Percentiles rank a stretch among this genome's conserved stretches.
Evolutionary conservation across 495 filamentous ascomycete species (phyloP).

Genomic region (Tuber brumale): DNA sequence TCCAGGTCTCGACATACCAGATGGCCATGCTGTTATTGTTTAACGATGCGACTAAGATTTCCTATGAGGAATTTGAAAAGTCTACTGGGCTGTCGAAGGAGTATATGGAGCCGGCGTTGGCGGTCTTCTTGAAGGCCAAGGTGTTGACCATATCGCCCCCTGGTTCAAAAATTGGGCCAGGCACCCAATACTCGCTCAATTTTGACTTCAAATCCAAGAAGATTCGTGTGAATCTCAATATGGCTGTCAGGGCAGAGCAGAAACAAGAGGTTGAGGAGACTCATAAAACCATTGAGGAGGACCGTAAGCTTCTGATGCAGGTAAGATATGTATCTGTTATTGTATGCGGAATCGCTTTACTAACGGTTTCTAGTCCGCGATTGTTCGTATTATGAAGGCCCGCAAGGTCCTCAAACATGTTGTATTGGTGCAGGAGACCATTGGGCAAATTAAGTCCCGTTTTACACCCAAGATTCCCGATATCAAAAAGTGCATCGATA

Average conservation of each 20-base stretch:
- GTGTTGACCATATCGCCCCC: slow-evolving; percentile 60
- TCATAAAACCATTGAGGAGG: slow-evolving; percentile 98
- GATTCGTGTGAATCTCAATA: slow-evolving; percentile 90
- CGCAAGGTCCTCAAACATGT: slow-evolving; percentile 97
- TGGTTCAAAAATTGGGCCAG: slow-evolving; percentile 68
- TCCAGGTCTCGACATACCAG: slow-evolving; percentile 94
- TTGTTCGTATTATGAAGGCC: slow-evolving; percentile 99
- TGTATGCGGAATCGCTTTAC: slow-evolving; percentile 11
- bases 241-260: slow-evolving; percentile 85
- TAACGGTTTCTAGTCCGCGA: slow-evolving; percentile 66
- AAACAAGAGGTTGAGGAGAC: slow-evolving; percentile 95
- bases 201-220: slow-evolving; percentile 97
- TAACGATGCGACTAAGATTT: slow-evolving; percentile 79
- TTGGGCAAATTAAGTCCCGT: slow-evolving; percentile 86
- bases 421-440: slow-evolving; percentile 85
- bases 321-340: slow-evolving; percentile 50
- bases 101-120: slow-evolving; percentile 74
- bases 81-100: slow-evolving; percentile 72
- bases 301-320: slow-evolving; percentile 92
- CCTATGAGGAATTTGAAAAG: slow-evolving; percentile 77
- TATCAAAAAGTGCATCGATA: slow-evolving; percentile 99
- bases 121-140: slow-evolving; percentile 83
- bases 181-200: slow-evolving; percentile 73
- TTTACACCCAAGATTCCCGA: slow-evolving; percentile 89
- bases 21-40: slow-evolving; percentile 96